Base-by-base conservation (phyloP, 208 protist species). In the Acanthamoeba royreba region DNA sequence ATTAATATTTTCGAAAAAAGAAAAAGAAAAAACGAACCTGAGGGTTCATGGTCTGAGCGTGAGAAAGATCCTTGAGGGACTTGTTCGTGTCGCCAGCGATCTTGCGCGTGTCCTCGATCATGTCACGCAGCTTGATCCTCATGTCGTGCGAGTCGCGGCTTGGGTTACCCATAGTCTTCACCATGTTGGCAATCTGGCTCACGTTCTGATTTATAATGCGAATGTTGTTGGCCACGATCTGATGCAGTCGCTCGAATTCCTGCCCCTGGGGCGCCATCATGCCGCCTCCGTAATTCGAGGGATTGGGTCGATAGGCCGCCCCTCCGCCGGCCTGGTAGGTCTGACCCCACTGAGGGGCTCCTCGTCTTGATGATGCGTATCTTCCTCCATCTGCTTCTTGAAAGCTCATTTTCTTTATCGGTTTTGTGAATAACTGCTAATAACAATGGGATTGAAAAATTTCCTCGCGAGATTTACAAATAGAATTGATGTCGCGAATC, bases 281-380 rank as follows among this genome's bases (percentile, higher is more conserved):
- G n/a, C n/a, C n/a, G 38, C 74, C 45, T 42, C 7, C 28, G 74
- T 72, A 72, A 35, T 35, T 40, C n/a, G 61, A 72, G 17, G 61
- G 9, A n/a, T 66, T 66, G 1, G 55, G 55, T 15, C 72, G 22
- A 85, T 85, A 45, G 38, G 42, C 74, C 4, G 42, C 74, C 38
- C 74, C 74, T 28, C 74, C 74, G n/a, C 74, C 74, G 4, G 74
- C 74, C 45, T 85, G 74, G 74, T 85, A 85, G 74, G 42, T 85
- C n/a, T 45, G 42, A 0, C 74, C 74, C 74, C 74, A 85, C 42
- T 45, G 42, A 2, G 69, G 5, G 9, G 25, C 25, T 22, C n/a
- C 31, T 0, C 74, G 9, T 49, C 74, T 42, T 31, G 61, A 72
- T 42, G n/a, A n/a, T n/a, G n/a, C n/a, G n/a, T 28, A 72, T 38